phyloP scores from a whole-genome alignment of 1,284 basidiomycete genomes.

The Malassezia dermatis region DNA sequence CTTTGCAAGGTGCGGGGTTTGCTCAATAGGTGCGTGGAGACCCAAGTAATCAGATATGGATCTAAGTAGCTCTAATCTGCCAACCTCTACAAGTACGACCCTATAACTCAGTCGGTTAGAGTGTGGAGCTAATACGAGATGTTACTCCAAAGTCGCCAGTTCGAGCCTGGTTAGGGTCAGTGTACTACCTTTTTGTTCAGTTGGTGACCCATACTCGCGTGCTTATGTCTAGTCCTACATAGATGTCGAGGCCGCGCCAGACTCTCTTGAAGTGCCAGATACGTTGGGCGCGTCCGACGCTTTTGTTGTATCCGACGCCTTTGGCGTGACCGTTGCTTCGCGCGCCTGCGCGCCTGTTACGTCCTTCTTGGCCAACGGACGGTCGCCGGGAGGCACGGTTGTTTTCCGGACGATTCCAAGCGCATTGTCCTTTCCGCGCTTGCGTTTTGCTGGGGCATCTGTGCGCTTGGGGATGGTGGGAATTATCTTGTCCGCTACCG shows the following conservation, averaged over 20 bases:
- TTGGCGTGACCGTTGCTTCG: neutral
- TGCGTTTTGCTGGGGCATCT: slow-evolving; percentile 2
- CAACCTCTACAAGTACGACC: slow-evolving; percentile 2
- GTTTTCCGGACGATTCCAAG: slow-evolving; percentile 11
- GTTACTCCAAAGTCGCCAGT: slow-evolving; percentile 23
- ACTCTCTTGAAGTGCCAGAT: too few relatives aligned
- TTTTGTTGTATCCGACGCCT: neutral
- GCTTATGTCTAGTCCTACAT: neutral
- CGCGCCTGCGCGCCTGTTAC: neutral
- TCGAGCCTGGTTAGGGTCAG: slow-evolving; percentile 21
- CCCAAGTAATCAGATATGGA: neutral
- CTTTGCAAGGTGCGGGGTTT: slow-evolving; percentile 41
- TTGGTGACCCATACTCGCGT: too few relatives aligned
- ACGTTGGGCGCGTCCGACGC: too few relatives aligned
- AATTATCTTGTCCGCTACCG: neutral
- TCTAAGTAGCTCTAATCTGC: too few relatives aligned
- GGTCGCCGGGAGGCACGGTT: neutral
- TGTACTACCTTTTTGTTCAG: neutral
- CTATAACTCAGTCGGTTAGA: slow-evolving; percentile 22
- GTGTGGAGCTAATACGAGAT: slow-evolving; percentile 21
- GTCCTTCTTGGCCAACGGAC: neutral
- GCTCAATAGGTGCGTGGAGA: too few relatives aligned
- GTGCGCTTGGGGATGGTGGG: slow-evolving; percentile 10
- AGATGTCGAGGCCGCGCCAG: neutral
- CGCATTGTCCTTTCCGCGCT: slow-evolving; percentile 6